Conservation (phyloP, 2,329 filamentous ascomycete species). For the Trichoderma afroharzianum region DNA sequence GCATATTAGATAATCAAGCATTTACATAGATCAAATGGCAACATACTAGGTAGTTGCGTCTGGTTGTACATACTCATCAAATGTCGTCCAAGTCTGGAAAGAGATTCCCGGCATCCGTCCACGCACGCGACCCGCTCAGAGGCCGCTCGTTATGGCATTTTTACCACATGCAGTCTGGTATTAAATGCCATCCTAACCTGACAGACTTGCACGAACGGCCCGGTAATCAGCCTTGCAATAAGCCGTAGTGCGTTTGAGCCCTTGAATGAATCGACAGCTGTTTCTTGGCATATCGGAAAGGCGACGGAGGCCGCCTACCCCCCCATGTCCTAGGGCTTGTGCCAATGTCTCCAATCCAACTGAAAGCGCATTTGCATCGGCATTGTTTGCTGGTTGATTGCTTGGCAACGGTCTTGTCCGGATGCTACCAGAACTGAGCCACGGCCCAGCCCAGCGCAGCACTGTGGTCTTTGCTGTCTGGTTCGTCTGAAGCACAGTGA, state of each 20-base stretch:
- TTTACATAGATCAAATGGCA: background rate
- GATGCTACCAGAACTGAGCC: no score
- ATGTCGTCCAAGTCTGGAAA: background rate
- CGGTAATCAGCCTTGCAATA: constrained; percentile 6
- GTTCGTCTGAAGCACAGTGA: no score
- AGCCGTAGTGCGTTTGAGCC: background rate
- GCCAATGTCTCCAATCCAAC: background rate
- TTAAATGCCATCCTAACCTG: background rate
- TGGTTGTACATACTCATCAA: background rate
- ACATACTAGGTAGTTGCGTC: background rate
- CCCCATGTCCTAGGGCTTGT: no score
- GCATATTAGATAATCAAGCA: background rate
- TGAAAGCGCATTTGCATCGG: background rate
- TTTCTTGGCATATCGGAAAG: background rate
- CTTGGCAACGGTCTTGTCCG: no score
- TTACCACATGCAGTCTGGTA: background rate
- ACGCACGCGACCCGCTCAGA: background rate
- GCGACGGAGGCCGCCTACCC: background rate
- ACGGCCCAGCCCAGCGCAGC: no score
- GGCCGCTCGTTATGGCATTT: background rate
- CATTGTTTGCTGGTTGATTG: background rate
- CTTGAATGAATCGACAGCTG: background rate
- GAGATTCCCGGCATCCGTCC: background rate
- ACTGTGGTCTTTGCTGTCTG: no score
- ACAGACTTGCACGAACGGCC: background rate